phyloP scores from a whole-genome alignment of 2,329 filamentous ascomycete species.

The Bimuria novae-zelandiae region DNA sequence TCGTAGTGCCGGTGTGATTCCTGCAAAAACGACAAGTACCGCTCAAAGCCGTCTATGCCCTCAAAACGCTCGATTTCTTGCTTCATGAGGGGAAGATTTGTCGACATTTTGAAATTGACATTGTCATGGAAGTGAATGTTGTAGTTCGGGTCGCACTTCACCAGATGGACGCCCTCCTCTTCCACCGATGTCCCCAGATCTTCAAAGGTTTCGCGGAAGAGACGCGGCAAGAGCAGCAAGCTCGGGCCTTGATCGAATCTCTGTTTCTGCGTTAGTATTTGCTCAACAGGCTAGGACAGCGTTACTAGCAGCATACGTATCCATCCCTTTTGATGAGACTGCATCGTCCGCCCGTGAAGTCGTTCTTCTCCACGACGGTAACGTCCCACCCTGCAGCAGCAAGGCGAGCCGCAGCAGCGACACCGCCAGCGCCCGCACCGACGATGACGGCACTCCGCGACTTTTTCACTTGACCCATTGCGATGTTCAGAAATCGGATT shows the following conservation, averaged over 20 bases:
- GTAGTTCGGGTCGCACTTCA: slow-evolving; percentile 78
- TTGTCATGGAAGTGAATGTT: slow-evolving; percentile 74
- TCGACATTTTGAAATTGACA: slow-evolving; percentile 65
- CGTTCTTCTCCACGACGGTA: slow-evolving; percentile 80
- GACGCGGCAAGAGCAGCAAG: slow-evolving; percentile 70
- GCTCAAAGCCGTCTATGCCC: slow-evolving; percentile 69
- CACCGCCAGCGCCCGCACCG: slow-evolving; percentile 73
- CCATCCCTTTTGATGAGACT: slow-evolving; percentile 65
- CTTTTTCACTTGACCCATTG: slow-evolving; percentile 13
- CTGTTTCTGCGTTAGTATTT: slow-evolving; percentile 31
- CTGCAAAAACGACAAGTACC: slow-evolving; percentile 69
- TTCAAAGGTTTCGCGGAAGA: slow-evolving; percentile 71
- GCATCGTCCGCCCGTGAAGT: slow-evolving; percentile 72
- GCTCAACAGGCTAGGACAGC: not conserved
- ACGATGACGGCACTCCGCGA: slow-evolving; percentile 31
- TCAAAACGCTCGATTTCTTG: slow-evolving; percentile 73
- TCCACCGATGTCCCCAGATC: slow-evolving; percentile 71
- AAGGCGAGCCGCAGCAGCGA: slow-evolving; percentile 72
- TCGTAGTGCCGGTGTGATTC: slow-evolving; percentile 75
- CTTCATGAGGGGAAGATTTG: slow-evolving; percentile 74
- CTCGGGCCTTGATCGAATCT: slow-evolving; percentile 79
- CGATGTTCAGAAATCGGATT: not conserved
- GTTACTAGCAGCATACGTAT: slow-evolving; percentile 51
- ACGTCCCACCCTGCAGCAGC: slow-evolving; percentile 71
- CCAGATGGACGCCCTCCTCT: slow-evolving; percentile 67